Conservation (phyloP, 1,284 basidiomycete species). For the Austroboletus novae-zelandiae region DNA sequence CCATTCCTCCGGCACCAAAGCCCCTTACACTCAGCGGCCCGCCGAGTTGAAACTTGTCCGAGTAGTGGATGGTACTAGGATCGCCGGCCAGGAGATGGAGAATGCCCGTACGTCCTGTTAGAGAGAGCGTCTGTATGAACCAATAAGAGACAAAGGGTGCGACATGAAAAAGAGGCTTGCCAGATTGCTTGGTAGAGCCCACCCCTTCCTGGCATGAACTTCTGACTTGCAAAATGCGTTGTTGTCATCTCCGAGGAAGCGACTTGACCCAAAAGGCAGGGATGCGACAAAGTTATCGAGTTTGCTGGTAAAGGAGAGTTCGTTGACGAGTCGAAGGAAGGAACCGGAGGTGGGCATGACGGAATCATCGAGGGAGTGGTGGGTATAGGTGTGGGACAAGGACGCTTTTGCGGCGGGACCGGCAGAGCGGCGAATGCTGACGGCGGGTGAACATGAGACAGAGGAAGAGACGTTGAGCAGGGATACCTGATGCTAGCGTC, state of each 20-base stretch:
- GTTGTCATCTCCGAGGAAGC: constrained; percentile 54
- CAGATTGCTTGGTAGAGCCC: constrained; percentile 53
- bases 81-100: constrained; percentile 52
- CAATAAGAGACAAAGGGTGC: background rate
- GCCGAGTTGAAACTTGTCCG: constrained; percentile 91
- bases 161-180: constrained; percentile 38
- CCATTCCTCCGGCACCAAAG: constrained; percentile 84
- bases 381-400: constrained; percentile 73
- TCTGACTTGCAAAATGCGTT: constrained; percentile 74
- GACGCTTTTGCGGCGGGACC: constrained; percentile 83
- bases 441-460: constrained; percentile 7
- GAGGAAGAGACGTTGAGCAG: background rate
- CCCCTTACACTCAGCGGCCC: constrained; percentile 89
- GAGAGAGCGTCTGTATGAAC: constrained; percentile 54
- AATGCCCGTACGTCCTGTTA: constrained; percentile 62
- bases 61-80: constrained; percentile 48
- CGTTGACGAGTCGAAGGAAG: constrained; percentile 22
- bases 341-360: constrained; percentile 29
- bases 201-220: constrained; percentile 63
- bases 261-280: background rate
- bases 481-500: constrained; percentile 76
- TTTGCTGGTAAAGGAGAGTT: constrained; percentile 22
- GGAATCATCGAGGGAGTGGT: constrained; percentile 81
- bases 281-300: constrained; percentile 16
- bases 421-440: constrained; percentile 80